phyloP scores from a whole-genome alignment of 1,284 basidiomycete genomes.

The Ganoderma sp. region DNA sequence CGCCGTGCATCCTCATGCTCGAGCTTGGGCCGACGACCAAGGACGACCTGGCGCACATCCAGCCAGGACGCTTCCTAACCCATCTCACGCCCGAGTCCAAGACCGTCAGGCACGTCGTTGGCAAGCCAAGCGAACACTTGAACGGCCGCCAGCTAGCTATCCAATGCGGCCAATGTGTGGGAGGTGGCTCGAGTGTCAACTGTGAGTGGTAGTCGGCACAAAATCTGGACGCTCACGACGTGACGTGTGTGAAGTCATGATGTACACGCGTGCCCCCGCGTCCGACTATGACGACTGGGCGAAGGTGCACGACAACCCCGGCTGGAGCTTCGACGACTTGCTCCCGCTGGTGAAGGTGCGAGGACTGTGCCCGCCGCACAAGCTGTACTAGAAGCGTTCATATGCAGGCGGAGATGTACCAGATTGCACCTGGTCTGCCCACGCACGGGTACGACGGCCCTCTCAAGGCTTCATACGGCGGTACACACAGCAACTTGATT shows the following conservation, averaged over 20 bases:
- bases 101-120: conserved; percentile 29
- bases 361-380: neutral
- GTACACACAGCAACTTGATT: too few relatives aligned
- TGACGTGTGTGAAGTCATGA: conserved; percentile 35
- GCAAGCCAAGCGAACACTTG: conserved; percentile 43
- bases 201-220: conserved; percentile 46
- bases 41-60: conserved; percentile 39
- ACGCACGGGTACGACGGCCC: conserved; percentile 37
- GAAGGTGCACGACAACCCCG: conserved; percentile 49
- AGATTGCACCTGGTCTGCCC: conserved; percentile 18
- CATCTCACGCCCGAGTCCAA: conserved; percentile 37
- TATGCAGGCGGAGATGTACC: conserved; percentile 28
- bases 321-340: conserved; percentile 56
- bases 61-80: conserved; percentile 41
- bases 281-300: conserved; percentile 65
- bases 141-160: conserved; percentile 50
- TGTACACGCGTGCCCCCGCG: conserved; percentile 57
- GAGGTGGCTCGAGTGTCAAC: conserved; percentile 63
- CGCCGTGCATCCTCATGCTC: conserved; percentile 48
- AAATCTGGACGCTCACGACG: conserved; percentile 2
- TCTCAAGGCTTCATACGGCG: conserved; percentile 37
- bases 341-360: conserved; percentile 44
- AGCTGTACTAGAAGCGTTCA: neutral
- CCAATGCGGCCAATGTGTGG: conserved; percentile 52
- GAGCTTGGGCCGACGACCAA: conserved; percentile 47